These are phyloP conservation scores for Cornus kousa DNA, from an alignment of 148 eudicot genomes.

Conservation along the genomic window DNA sequence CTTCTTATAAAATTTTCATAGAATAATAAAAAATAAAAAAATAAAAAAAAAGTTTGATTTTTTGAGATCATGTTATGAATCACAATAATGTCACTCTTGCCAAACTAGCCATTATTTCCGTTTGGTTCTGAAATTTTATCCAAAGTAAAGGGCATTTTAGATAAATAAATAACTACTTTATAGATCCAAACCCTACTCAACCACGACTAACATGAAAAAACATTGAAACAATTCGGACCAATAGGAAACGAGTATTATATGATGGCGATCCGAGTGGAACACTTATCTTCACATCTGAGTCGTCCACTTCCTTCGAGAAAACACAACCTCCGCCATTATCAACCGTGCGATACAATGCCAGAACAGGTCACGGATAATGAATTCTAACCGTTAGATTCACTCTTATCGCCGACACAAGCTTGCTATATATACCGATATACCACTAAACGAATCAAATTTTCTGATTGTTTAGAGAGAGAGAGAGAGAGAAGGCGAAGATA, in stretches of 20 bases:
- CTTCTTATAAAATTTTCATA: no score
- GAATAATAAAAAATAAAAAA: no score
- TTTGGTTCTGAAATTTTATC: background rate
- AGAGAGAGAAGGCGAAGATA: constrained; percentile 5
- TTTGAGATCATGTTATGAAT: no score
- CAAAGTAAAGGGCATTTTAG: background rate
- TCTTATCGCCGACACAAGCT: background rate
- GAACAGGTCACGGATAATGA: constrained; percentile 36
- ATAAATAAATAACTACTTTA: background rate
- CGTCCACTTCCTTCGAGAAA: constrained; percentile 36
- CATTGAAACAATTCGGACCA: constrained; percentile 13
- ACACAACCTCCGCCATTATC: constrained; percentile 22
- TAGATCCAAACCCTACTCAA: background rate
- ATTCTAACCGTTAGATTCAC: constrained; percentile 34
- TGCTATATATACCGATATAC: constrained; percentile 23
- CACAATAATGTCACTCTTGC: no score
- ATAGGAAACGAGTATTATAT: background rate
- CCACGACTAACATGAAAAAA: background rate
- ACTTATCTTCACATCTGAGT: constrained; percentile 24
- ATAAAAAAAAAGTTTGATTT: no score
- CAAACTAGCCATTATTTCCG: no score
- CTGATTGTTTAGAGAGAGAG: background rate
- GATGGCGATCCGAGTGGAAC: constrained; percentile 32
- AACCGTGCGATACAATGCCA: constrained; percentile 37
- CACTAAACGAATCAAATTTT: constrained; percentile 3